Base-by-base conservation (phyloP, 345 rosid genomes). In the Mercurialis annua region DNA sequence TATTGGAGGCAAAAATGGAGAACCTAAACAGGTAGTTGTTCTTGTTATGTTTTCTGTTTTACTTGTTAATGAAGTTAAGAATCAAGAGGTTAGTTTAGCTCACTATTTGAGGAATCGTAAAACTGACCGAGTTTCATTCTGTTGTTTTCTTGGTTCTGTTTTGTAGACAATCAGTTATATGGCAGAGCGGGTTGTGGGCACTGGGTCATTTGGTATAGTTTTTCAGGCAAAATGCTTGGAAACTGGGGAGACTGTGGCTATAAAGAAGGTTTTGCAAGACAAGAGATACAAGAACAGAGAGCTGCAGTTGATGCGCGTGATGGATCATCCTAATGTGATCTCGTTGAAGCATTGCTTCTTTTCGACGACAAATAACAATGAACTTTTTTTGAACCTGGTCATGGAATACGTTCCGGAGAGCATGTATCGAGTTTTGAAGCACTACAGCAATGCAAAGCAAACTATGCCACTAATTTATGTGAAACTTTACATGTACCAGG, bases 361-460 rank as follows among this genome's bases (percentile, higher is more conserved):
- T 75, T 90, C 97, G 0, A 88, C 95, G 0, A 90, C 97, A 24
- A 82, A 84, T 59, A 88, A 85, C 73, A 81, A 90, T 47, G 97
- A 90, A 67, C 95, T 90, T 30, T 90, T 90, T 58, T 84, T 90
- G 20, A 90, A 90, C 73, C 76, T 90, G 85, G 97, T 90, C 29
- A 90, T 90, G 97, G 97, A 90, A 72, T 90, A 86, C 64, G 95
- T 90, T 1, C 90, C 95, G 0, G 97, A 90, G 75, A 90, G 92
- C 85, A 86, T 90, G 89, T 90, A 88, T 60, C 75, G 84, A 18
- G 90, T 90, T 73, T 82, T 90, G 33, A 90, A 88, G 78, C 97
- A 90, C 69, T 90, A 90, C 78, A 86, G 88, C 69, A 82, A 60
- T 58, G 89, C 95, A 15, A 90, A 79, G 65, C 97, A 88, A 67